phyloP scores from a whole-genome alignment of 2,329 filamentous ascomycete genomes.

The Dactylellina haptotyla region DNA sequence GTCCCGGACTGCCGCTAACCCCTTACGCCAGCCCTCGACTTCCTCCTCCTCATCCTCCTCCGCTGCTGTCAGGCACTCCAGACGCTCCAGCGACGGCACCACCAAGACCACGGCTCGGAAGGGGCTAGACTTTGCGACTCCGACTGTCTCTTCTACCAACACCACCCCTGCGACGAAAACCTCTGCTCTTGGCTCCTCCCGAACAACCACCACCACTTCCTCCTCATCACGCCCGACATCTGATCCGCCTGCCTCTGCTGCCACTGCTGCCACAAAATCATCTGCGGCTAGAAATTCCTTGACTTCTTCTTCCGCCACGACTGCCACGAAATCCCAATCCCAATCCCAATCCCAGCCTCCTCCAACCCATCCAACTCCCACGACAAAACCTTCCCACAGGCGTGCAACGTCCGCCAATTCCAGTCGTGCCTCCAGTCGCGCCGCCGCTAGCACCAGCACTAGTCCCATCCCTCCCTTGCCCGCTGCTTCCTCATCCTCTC shows the following conservation, averaged over 20 bases:
- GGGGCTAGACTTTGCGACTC: slow-evolving; percentile 39
- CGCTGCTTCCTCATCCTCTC: slow-evolving; percentile 30
- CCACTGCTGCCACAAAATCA: slow-evolving; percentile 24
- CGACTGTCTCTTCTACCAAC: background rate
- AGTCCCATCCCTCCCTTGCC: slow-evolving; percentile 28
- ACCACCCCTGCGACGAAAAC: slow-evolving; percentile 9
- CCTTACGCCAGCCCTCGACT: slow-evolving; percentile 44
- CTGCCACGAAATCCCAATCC: too few relatives aligned
- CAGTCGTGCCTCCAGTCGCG: slow-evolving; percentile 38
- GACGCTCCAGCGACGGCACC: slow-evolving; percentile 42
- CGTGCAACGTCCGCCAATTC: slow-evolving; percentile 16
- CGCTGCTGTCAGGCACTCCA: slow-evolving; percentile 34
- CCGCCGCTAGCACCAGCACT: slow-evolving; percentile 23
- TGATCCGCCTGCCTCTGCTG: too few relatives aligned
- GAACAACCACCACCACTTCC: slow-evolving; percentile 8
- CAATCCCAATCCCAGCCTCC: slow-evolving; percentile 41
- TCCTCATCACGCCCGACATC: slow-evolving; percentile 22
- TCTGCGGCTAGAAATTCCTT: slow-evolving; percentile 28
- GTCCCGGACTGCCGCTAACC: slow-evolving; percentile 37
- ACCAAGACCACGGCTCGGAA: slow-evolving; percentile 27
- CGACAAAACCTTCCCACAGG: slow-evolving; percentile 3
- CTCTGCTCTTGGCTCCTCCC: slow-evolving; percentile 33
- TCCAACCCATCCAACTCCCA: background rate
- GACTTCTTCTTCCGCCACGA: background rate
- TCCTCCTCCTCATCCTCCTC: slow-evolving; percentile 37